Conservation (phyloP, 441 rosid genomes). For the Populus tomentosa region DNA sequence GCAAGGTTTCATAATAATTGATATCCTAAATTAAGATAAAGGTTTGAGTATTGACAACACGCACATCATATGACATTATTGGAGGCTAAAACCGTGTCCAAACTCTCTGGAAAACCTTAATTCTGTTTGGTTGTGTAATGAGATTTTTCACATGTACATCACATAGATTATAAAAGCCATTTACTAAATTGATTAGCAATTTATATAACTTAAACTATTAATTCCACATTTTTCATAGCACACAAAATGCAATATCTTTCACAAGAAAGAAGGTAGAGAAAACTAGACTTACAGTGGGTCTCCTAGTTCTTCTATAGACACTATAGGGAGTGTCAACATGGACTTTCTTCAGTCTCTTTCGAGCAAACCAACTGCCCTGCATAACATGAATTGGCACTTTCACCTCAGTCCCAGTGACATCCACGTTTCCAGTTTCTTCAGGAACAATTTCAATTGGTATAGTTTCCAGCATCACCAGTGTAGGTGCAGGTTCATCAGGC, state of each 20-base stretch:
- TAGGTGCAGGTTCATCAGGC: slow-evolving; percentile 70
- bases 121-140: too few relatives aligned
- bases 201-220: slow-evolving; percentile 1
- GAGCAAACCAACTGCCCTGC: slow-evolving; percentile 70
- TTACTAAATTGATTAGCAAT: background rate
- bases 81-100: too few relatives aligned
- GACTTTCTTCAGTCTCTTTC: slow-evolving; percentile 81
- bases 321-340: slow-evolving; percentile 69
- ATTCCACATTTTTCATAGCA: background rate
- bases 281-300: slow-evolving; percentile 71
- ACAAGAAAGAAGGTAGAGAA: background rate
- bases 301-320: slow-evolving; percentile 78
- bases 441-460: slow-evolving; percentile 26
- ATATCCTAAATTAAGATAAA: too few relatives aligned
- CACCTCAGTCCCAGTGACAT: slow-evolving; percentile 33
- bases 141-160: too few relatives aligned
- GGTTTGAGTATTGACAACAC: too few relatives aligned
- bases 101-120: too few relatives aligned
- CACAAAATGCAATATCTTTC: background rate
- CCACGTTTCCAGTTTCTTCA: slow-evolving; percentile 16
- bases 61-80: too few relatives aligned
- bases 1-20: too few relatives aligned
- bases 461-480: slow-evolving; percentile 35
- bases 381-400: slow-evolving; percentile 61
- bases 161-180: too few relatives aligned